phyloP scores from a whole-genome alignment of 768 basidiomycete genomes.

The Boletus eberwhitei region DNA sequence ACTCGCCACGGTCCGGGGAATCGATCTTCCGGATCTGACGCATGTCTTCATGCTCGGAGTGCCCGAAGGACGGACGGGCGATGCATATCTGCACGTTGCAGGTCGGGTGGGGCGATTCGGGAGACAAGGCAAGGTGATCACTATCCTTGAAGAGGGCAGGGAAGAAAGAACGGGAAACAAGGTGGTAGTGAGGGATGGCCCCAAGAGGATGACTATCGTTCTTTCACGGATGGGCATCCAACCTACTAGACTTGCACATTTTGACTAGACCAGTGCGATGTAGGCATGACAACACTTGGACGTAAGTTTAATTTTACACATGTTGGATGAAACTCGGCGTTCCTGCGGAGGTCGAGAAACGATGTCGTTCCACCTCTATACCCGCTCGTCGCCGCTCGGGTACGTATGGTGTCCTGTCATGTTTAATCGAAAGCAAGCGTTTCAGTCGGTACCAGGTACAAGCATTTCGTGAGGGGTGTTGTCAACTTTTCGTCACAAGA shows the following conservation, averaged over 20 bases:
- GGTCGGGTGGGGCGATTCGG: slow-evolving; percentile 78
- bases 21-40: slow-evolving; percentile 67
- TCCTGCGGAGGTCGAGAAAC: background rate
- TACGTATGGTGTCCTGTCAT: background rate
- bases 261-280: no score
- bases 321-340: background rate
- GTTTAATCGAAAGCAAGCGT: slow-evolving; percentile 1
- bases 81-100: slow-evolving; percentile 65
- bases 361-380: slow-evolving; percentile 3
- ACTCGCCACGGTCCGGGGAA: slow-evolving; percentile 64
- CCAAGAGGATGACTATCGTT: slow-evolving; percentile 42
- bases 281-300: slow-evolving; percentile 9
- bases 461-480: slow-evolving; percentile 3
- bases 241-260: slow-evolving; percentile 49
- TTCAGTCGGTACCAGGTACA: background rate
- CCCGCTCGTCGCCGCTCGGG: slow-evolving; percentile 5
- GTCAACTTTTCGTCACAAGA: slow-evolving; percentile 17
- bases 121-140: slow-evolving; percentile 61
- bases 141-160: slow-evolving; percentile 44
- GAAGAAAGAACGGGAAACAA: slow-evolving; percentile 30
- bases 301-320: background rate
- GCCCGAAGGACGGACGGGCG: slow-evolving; percentile 48
- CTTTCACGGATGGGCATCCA: slow-evolving; percentile 42
- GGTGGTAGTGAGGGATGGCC: slow-evolving; percentile 30
- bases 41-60: slow-evolving; percentile 76